phyloP scores from a whole-genome alignment of 2,329 filamentous ascomycete species.

The Rhynchosporium graminicola region DNA sequence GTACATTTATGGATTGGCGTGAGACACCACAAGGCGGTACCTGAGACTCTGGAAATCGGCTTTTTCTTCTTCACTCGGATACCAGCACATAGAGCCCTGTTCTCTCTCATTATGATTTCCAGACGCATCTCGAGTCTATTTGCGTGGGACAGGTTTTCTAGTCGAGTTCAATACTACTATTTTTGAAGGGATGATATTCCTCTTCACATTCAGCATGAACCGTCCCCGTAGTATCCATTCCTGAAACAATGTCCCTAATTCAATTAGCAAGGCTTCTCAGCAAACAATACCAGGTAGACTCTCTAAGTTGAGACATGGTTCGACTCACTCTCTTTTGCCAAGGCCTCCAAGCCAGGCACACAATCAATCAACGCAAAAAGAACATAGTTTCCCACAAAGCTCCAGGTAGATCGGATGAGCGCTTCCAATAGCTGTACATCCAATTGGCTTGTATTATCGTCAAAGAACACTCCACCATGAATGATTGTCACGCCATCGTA shows the following conservation, averaged over 20 bases:
- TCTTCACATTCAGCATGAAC: constrained; percentile 38
- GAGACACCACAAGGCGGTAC: too few species aligned
- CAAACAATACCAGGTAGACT: not conserved
- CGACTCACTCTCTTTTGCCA: constrained; percentile 53
- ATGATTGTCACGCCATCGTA: constrained; percentile 52
- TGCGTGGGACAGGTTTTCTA: constrained; percentile 1
- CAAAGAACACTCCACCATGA: constrained; percentile 53
- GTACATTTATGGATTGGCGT: too few species aligned
- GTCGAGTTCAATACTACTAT: constrained; percentile 20
- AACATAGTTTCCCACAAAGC: constrained; percentile 50
- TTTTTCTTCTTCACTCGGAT: too few species aligned
- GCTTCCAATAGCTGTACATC: constrained; percentile 54
- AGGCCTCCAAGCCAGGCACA: constrained; percentile 52
- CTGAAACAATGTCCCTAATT: constrained; percentile 49
- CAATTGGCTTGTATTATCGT: constrained; percentile 52
- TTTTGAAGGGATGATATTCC: constrained; percentile 26
- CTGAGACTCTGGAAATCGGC: too few species aligned
- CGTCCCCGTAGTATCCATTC: constrained; percentile 53
- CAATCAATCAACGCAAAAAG: constrained; percentile 54
- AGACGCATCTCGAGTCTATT: too few species aligned
- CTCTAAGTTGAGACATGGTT: not conserved
- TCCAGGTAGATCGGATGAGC: constrained; percentile 52
- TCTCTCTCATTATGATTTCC: too few species aligned
- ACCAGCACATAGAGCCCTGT: too few species aligned
- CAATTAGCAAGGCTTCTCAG: not conserved